phyloP scores from a whole-genome alignment of 73 alveolate species.

The Paramecium sonneborni region DNA sequence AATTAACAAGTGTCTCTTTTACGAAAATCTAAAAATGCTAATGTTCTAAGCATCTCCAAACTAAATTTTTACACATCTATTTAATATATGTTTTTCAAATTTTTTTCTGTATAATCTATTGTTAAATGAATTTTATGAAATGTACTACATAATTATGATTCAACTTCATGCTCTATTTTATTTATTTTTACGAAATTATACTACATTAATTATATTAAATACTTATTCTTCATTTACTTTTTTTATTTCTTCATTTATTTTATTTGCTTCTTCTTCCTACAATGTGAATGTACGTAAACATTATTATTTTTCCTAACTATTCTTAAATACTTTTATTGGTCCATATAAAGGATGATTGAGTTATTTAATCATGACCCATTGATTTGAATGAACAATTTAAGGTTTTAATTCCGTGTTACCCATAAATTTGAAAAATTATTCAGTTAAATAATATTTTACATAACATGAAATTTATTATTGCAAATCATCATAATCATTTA shows the following conservation, averaged over 20 bases:
- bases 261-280: neutral
- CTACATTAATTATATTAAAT: neutral
- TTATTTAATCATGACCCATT: neutral
- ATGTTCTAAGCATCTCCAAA: neutral
- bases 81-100: neutral
- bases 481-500: no score
- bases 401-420: neutral
- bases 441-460: neutral
- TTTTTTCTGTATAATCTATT: neutral
- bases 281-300: neutral
- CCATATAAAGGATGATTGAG: neutral
- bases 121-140: slow-evolving; percentile 35
- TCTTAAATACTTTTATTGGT: neutral
- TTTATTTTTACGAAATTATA: neutral
- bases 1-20: neutral
- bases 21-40: neutral
- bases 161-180: slow-evolving; percentile 7
- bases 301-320: neutral
- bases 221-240: neutral
- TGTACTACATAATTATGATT: neutral
- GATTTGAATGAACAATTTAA: neutral
- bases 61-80: neutral
- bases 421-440: neutral
- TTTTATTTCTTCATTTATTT: neutral
- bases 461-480: neutral